A percentile compares a stretch with the other conserved stretches of the same genome.
These are phyloP conservation scores for Erysimum cheiranthoides DNA, from an alignment of 345 rosid species.

Conservation along the genomic window DNA sequence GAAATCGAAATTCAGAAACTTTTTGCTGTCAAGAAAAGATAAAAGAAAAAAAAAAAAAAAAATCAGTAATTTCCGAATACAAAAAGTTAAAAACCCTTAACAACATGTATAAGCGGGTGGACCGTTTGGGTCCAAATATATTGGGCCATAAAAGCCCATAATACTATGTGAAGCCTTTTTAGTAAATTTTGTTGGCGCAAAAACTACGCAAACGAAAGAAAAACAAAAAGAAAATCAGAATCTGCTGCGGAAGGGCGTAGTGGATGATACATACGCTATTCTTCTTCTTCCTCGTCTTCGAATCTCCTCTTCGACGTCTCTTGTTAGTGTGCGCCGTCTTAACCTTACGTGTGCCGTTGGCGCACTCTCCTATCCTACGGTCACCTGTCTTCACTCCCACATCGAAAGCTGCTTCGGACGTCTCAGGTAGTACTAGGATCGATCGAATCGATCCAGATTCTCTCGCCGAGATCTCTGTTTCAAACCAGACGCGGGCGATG, in stretches of 20 bases:
- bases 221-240: neutral
- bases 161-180: neutral
- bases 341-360: conserved; percentile 57
- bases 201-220: neutral
- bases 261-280: conserved; percentile 43
- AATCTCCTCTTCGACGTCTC: conserved; percentile 41
- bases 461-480: conserved; percentile 48
- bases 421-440: conserved; percentile 27
- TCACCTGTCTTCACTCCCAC: conserved; percentile 6
- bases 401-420: conserved; percentile 5
- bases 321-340: conserved; percentile 58
- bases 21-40: no score
- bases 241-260: conserved; percentile 36
- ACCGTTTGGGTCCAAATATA: neutral
- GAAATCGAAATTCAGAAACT: neutral
- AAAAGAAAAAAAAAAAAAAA: no score
- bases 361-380: conserved; percentile 56
- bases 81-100: neutral
- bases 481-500: conserved; percentile 52
- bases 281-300: conserved; percentile 21
- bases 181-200: conserved; percentile 3
- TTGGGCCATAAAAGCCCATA: conserved; percentile 20
- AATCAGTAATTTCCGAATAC: neutral
- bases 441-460: conserved; percentile 31
- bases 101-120: neutral